Evolutionary conservation across 331 rosid species (phyloP).

Genomic region (Acacia concinna): DNA sequence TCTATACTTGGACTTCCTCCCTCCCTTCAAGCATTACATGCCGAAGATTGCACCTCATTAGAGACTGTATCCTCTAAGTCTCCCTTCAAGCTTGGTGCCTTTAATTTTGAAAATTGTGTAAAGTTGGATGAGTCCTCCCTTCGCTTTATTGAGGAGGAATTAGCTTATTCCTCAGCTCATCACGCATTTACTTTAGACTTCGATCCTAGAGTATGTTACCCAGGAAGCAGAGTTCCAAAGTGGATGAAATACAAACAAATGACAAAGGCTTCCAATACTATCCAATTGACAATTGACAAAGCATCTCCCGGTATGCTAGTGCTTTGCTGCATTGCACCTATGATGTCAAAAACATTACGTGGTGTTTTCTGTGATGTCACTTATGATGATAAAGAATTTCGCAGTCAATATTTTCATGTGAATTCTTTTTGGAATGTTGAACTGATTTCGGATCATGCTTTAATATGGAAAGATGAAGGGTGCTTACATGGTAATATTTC

Average conservation of each 20-base stretch:
- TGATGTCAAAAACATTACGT: too few relatives aligned
- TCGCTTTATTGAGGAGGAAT: not conserved
- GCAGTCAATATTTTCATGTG: too few relatives aligned
- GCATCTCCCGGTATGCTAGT: not conserved
- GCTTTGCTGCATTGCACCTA: not conserved
- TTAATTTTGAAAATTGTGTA: not conserved
- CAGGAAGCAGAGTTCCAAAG: constrained; percentile 2
- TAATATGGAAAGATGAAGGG: too few relatives aligned
- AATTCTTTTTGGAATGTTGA: too few relatives aligned
- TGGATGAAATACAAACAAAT: not conserved
- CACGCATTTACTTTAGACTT: too few relatives aligned
- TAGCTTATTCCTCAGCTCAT: too few relatives aligned
- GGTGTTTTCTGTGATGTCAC: too few relatives aligned
- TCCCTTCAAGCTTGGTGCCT: too few relatives aligned
- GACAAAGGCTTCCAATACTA: not conserved
- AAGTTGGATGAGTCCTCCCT: not conserved
- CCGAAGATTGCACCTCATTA: not conserved
- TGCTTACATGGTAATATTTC: too few relatives aligned
- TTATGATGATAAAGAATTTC: too few relatives aligned
- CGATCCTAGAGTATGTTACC: not conserved
- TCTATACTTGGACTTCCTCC: not conserved
- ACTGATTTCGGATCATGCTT: not conserved
- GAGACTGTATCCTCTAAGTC: too few relatives aligned
- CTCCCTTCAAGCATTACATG: not conserved
- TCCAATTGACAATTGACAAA: not conserved